Conservation (phyloP, 768 basidiomycete species). For the Hericium rajendrae region DNA sequence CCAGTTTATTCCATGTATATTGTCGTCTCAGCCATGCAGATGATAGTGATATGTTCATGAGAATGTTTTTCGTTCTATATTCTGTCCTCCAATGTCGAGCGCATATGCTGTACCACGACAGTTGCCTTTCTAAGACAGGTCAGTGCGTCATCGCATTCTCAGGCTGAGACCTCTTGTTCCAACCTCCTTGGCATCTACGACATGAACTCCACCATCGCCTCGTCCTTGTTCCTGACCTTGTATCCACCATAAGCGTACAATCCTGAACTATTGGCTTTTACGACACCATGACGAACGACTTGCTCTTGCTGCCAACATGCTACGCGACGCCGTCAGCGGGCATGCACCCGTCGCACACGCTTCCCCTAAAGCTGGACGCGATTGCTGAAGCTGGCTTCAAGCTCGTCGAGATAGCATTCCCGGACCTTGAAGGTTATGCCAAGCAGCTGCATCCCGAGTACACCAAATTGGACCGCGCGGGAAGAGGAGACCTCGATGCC, state of each 20-base stretch:
- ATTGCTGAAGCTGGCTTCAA: slow-evolving; percentile 21
- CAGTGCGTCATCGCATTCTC: background rate
- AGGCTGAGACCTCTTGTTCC: no score
- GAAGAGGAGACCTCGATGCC: slow-evolving; percentile 18
- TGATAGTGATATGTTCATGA: background rate
- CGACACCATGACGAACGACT: background rate
- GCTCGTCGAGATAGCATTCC: slow-evolving; percentile 19
- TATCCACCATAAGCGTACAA: no score
- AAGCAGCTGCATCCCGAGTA: slow-evolving; percentile 14
- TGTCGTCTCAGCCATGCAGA: background rate
- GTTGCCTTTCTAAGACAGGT: background rate
- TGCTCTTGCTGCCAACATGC: background rate
- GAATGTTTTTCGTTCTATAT: background rate
- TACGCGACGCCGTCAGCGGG: slow-evolving; percentile 25
- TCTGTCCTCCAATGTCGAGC: background rate
- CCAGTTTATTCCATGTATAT: no score
- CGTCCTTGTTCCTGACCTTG: background rate
- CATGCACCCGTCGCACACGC: slow-evolving; percentile 22
- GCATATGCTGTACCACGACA: background rate
- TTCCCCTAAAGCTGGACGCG: slow-evolving; percentile 21
- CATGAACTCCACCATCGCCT: background rate
- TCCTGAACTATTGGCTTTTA: no score
- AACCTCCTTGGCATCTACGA: background rate
- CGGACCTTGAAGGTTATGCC: slow-evolving; percentile 20
- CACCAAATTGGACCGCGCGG: slow-evolving; percentile 14